These are phyloP conservation scores for Tulasnella sp. DNA, from an alignment of 768 basidiomycete species.

Conservation along the genomic window DNA sequence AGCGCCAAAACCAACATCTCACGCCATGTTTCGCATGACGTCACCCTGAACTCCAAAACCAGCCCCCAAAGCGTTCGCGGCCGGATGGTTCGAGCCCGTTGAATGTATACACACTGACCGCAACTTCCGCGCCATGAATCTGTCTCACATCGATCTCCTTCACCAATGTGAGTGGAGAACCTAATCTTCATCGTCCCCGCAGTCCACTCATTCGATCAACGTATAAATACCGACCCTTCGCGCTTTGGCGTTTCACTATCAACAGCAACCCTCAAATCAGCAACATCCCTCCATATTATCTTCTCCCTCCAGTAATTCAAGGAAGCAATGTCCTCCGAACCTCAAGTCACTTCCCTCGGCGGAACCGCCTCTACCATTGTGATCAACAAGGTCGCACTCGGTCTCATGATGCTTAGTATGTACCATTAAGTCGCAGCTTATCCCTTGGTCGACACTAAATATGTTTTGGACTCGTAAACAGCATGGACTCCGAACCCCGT, in stretches of 20 bases:
- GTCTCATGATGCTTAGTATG: slow-evolving; percentile 61
- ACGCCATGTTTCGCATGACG: neutral
- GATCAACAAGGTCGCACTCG: slow-evolving; percentile 44
- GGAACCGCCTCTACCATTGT: slow-evolving; percentile 24
- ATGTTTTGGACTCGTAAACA: slow-evolving; percentile 38
- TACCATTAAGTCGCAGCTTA: neutral
- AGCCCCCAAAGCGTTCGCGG: neutral
- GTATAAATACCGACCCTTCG: too few relatives aligned
- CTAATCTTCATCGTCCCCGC: neutral
- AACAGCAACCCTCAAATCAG: too few relatives aligned
- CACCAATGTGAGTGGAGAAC: neutral
- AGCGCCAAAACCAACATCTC: neutral
- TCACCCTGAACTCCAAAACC: neutral
- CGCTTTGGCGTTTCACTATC: too few relatives aligned
- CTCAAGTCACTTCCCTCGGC: slow-evolving; percentile 12
- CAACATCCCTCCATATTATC: too few relatives aligned
- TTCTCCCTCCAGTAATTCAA: neutral
- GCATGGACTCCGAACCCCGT: slow-evolving; percentile 51
- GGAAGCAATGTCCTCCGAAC: neutral
- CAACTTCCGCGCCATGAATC: too few relatives aligned
- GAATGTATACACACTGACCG: neutral
- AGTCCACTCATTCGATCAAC: too few relatives aligned
- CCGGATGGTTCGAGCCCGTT: neutral
- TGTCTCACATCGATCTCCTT: too few relatives aligned
- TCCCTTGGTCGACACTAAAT: too few relatives aligned